These are phyloP conservation scores for Epichloe coenophiala DNA, from an alignment of 2,329 filamentous ascomycete genomes.

Conservation along the genomic window DNA sequence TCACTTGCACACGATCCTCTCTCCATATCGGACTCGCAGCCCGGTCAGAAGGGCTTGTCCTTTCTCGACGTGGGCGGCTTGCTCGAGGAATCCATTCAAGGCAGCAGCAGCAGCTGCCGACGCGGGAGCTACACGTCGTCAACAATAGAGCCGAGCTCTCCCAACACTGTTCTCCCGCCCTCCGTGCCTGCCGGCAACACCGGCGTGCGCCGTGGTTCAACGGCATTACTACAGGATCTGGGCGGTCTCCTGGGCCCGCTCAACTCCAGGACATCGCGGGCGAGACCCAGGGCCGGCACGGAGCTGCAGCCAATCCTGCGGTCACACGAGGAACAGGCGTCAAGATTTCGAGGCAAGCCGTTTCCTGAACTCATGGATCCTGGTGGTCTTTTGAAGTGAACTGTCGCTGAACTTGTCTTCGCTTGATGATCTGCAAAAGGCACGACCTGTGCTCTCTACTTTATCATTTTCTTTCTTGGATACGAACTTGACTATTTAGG, in stretches of 20 bases:
- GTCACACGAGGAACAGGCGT: slow-evolving; percentile 21
- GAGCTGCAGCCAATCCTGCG: slow-evolving; percentile 35
- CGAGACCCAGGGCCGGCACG: slow-evolving; percentile 22
- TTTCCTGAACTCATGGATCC: slow-evolving; percentile 24
- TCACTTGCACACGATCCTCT: slow-evolving; percentile 24
- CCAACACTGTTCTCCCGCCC: slow-evolving; percentile 25
- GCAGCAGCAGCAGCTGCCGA: slow-evolving; percentile 19
- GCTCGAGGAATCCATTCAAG: slow-evolving; percentile 34
- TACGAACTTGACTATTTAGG: too few relatives aligned
- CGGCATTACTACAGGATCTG: slow-evolving; percentile 43
- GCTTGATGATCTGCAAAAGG: too few relatives aligned
- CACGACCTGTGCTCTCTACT: too few relatives aligned
- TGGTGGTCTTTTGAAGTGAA: slow-evolving; percentile 26
- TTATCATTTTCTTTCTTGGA: too few relatives aligned
- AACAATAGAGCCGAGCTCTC: slow-evolving; percentile 24
- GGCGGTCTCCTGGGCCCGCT: slow-evolving; percentile 37
- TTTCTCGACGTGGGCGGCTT: slow-evolving; percentile 80
- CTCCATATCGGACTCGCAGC: slow-evolving; percentile 12
- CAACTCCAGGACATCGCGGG: slow-evolving; percentile 17
- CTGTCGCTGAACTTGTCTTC: not conserved
- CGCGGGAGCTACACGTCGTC: slow-evolving; percentile 30
- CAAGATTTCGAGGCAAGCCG: slow-evolving; percentile 17
- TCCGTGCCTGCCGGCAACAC: slow-evolving; percentile 29
- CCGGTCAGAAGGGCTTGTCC: slow-evolving; percentile 38
- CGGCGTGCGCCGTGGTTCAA: slow-evolving; percentile 40